A percentile compares a stretch with the other conserved stretches of the same genome.
Evolutionary conservation across 116 monocot genomes (phyloP).

Genomic region (Iris pallida): DNA sequence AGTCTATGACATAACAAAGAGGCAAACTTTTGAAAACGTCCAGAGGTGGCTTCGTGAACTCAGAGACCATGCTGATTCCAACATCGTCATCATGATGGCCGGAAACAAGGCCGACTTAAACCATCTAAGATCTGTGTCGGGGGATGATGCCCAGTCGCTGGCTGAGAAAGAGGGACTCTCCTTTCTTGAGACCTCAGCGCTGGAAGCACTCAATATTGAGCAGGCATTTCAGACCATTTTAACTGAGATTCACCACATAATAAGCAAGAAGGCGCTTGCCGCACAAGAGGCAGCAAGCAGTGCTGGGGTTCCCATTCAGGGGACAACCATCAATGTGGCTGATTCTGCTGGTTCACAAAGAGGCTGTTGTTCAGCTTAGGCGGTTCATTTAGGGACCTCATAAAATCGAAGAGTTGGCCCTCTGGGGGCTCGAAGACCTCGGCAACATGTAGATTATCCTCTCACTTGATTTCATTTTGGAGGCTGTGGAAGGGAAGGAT

Average conservation of each 20-base stretch:
- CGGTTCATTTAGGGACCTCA: background rate
- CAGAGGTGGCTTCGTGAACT: conserved; percentile 21
- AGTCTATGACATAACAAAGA: conserved; percentile 17
- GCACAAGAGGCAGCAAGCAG: conserved; percentile 46
- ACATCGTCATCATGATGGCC: conserved; percentile 19
- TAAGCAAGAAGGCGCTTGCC: conserved; percentile 70
- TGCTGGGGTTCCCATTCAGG: conserved; percentile 30
- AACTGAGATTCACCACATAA: conserved; percentile 55
- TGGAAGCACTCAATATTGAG: conserved; percentile 62
- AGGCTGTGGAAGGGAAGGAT: background rate
- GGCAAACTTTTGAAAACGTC: conserved; percentile 14
- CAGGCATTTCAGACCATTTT: conserved; percentile 59
- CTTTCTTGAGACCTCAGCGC: conserved; percentile 70
- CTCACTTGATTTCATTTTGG: background rate
- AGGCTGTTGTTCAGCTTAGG: conserved; percentile 49
- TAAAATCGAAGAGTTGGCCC: background rate
- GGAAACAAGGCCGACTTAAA: conserved; percentile 74
- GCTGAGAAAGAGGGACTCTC: conserved; percentile 73
- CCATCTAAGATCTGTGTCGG: conserved; percentile 48
- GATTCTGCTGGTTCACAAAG: conserved; percentile 33
- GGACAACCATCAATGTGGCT: conserved; percentile 63
- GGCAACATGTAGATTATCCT: conserved; percentile 8
- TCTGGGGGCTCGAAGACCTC: background rate
- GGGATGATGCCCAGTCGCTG: conserved; percentile 42
- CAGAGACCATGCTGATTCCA: conserved; percentile 14